Conservation (phyloP, 163 green algal species). For the Scenedesmus sp. region DNA sequence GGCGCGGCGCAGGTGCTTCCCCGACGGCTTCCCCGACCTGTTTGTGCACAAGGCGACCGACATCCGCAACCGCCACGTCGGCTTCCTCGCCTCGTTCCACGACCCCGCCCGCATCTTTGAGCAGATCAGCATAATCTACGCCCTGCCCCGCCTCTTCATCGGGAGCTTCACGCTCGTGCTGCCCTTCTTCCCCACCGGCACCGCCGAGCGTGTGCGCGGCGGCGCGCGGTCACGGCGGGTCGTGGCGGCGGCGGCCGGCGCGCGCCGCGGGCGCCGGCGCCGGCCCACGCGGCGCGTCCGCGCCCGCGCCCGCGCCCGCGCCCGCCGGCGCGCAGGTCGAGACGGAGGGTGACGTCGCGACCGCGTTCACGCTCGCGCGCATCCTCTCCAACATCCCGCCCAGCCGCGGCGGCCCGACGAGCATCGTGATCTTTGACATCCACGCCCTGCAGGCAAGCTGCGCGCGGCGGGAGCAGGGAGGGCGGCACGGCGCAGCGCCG, state of each 20-base stretch:
- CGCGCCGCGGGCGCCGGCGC: not conserved
- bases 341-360: conserved; percentile 98
- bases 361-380: conserved; percentile 95
- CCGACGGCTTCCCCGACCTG: conserved; percentile 98
- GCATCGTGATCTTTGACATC: conserved; percentile 99
- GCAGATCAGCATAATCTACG: conserved; percentile 98
- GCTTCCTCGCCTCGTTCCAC: conserved; percentile 98
- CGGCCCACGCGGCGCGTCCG: not conserved
- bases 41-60: conserved; percentile 94
- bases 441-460: conserved; percentile 95
- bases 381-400: conserved; percentile 98
- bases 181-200: conserved; percentile 99
- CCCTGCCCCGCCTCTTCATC: conserved; percentile 96
- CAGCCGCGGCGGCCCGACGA: conserved; percentile 91
- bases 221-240: too few relatives aligned
- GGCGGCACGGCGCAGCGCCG: not conserved
- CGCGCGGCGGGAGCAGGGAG: not conserved
- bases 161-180: conserved; percentile 98
- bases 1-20: conserved; percentile 94
- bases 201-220: conserved; percentile 82
- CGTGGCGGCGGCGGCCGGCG: too few relatives aligned
- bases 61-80: conserved; percentile 96
- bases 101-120: conserved; percentile 94
- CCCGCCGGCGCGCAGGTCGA: conserved; percentile 92
- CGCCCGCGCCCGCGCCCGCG: too few relatives aligned